A percentile compares a stretch with the other conserved stretches of the same genome.
phyloP scores from a whole-genome alignment of 2,329 filamentous ascomycete species.

The Fusarium sp. region DNA sequence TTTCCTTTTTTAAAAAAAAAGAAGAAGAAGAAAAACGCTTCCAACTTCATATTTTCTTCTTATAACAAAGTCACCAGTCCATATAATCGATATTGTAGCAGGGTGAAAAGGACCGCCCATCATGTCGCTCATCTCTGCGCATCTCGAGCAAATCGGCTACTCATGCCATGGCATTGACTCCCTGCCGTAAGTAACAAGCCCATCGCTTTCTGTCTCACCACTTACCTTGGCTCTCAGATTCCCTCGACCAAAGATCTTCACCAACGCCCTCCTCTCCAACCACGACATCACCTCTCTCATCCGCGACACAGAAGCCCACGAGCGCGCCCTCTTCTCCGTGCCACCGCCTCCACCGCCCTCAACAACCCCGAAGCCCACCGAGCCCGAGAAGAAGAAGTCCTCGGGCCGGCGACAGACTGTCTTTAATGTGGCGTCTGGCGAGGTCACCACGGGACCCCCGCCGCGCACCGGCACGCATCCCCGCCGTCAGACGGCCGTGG shows the following conservation, averaged over 20 bases:
- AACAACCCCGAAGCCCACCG: conserved; percentile 50
- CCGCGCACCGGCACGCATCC: conserved; percentile 62
- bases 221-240: conserved; percentile 68
- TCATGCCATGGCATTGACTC: conserved; percentile 81
- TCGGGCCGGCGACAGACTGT: conserved; percentile 68
- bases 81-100: neutral
- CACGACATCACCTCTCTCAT: conserved; percentile 96
- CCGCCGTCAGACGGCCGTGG: conserved; percentile 83
- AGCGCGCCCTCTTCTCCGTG: conserved; percentile 93
- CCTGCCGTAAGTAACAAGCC: conserved; percentile 68
- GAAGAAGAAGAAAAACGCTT: no score
- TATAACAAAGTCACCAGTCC: no score
- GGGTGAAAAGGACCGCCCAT: conserved; percentile 27
- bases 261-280: conserved; percentile 86
- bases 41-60: no score
- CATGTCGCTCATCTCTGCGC: conserved; percentile 76
- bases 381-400: conserved; percentile 52
- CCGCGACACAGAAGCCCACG: conserved; percentile 93
- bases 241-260: conserved; percentile 91
- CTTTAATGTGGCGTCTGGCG: conserved; percentile 72
- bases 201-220: neutral
- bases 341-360: conserved; percentile 73
- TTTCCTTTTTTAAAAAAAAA: no score
- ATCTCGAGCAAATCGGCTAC: conserved; percentile 80
- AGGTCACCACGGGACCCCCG: conserved; percentile 68